Conservation (phyloP, 208 protist genomes). For the Tritrichomonas musculus region DNA sequence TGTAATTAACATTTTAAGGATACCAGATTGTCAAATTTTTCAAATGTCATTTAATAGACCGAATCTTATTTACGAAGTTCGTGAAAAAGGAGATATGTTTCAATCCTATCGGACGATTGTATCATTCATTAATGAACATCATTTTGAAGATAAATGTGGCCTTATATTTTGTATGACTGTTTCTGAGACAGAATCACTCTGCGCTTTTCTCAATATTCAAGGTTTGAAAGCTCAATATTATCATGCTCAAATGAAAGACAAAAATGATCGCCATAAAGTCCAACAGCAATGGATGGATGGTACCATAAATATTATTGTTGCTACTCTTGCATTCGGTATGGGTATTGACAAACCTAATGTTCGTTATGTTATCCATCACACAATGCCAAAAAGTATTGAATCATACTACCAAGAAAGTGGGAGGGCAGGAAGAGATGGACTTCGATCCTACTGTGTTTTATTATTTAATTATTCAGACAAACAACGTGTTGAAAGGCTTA, state of each 20-base stretch:
- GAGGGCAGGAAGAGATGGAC: slow-evolving; percentile 81
- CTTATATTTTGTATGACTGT: slow-evolving; percentile 44
- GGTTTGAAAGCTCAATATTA: slow-evolving; percentile 39
- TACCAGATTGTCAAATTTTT: slow-evolving; percentile 43
- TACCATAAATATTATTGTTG: slow-evolving; percentile 39
- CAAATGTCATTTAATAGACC: slow-evolving; percentile 50
- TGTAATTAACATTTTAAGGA: slow-evolving; percentile 39
- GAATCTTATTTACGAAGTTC: slow-evolving; percentile 51
- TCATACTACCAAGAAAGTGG: slow-evolving; percentile 81
- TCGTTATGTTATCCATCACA: slow-evolving; percentile 51
- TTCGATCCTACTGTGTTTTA: slow-evolving; percentile 56
- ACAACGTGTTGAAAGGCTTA: background rate
- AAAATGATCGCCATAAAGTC: background rate
- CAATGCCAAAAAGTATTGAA: slow-evolving; percentile 42
- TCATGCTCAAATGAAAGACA: slow-evolving; percentile 41
- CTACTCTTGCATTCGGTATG: slow-evolving; percentile 62
- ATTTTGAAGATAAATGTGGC: slow-evolving; percentile 32
- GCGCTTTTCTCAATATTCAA: background rate
- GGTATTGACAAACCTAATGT: slow-evolving; percentile 56
- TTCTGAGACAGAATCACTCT: slow-evolving; percentile 32
- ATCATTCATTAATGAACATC: slow-evolving; percentile 27
- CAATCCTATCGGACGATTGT: background rate
- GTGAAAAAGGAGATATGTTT: background rate
- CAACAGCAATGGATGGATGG: slow-evolving; percentile 41
- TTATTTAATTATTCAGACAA: background rate